Base-by-base conservation (phyloP, 345 rosid genomes). In the Hibiscus syriacus region DNA sequence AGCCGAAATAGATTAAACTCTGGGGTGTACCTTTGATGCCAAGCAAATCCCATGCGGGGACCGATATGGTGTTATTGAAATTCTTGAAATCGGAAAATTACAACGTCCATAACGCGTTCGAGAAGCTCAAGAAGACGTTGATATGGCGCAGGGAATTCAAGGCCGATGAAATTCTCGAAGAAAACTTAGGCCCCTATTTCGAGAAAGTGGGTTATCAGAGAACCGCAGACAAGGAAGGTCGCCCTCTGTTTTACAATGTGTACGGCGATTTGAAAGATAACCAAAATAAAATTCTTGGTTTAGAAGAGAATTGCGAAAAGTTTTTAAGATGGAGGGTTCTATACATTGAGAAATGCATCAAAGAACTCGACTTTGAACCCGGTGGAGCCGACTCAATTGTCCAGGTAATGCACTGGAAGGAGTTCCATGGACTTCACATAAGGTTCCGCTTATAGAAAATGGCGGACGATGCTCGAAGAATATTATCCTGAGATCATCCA, bases 11-110 rank as follows among this genome's bases (percentile, higher is more conserved):
- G 14, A 76, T 82, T 7, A 70, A 72, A 20, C 68, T 85, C 2
- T 84, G 90, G 93, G 87, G 87, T 0, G 81, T 85, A 46, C 83
- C 93, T 36, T 54, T 85, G 34, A 64, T 85, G 72, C 90, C 88
- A n/a, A 82, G 86, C 29, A 73, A 69, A 60, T 76, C 81, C 66
- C 90, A 83, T 26, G 76, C 69, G 66, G 80, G 86, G 14, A 82
- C 87, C 2, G 81, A 85, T 13, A 34, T 29, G 26, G 77, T 87
- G 46, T 78, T 87, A 2, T 19, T 66, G 61, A 87, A 85, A 69
- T 84, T 85, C 83, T 74, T 84, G 62, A 78, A 75, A 66, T 85
- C 86, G 0, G 75, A 70, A 9, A 73, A 72, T 34, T 85, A 58
- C 49, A 82, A 80, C 63, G 87, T 75, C 0, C 64, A 68, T 0